Base-by-base conservation (phyloP, 352 stramenopile species). In the Aphanomyces astaci region DNA sequence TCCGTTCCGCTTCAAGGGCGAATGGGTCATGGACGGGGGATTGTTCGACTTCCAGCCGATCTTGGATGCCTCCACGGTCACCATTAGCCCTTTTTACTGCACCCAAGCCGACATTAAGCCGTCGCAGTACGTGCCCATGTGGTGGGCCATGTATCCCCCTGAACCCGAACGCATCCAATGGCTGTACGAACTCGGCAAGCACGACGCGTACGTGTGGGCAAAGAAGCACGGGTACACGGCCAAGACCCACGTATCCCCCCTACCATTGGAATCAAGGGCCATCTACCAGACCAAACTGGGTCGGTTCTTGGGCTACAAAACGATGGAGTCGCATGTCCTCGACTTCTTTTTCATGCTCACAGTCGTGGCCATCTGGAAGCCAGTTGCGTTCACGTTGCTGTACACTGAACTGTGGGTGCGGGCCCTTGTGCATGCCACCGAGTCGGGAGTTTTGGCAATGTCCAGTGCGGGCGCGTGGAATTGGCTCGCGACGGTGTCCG, bases 71-170 rank as follows among this genome's bases (percentile, higher is more conserved):
- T 77, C 81, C 43, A 96, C 86, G 1, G 73, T 96, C 64, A 92
- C 82, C 0, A 74, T 95, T 36, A 94, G 84, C 53, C 85, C 86
- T 24, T 90, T 96, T 72, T 96, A 95, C 76, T 95, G 83, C 72
- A 88, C 84, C 11, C 74, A 78, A n/a, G 85, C 86, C 4, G 87
- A 95, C 71, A 96, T 95, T 69, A 95, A 95, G 70, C 86, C 88
- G 15, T 94, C 84, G 36, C 81, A 86, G n/a, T 96, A 95, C 65
- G 84, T 96, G 66, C 88, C 87, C 1, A 86, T 95, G 78, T 93
- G 86, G 85, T 96, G 87, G 87, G 82, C 78, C 1, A 2, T 94
- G 32, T 79, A 90, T 59, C 86, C 88, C 22, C 85, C 87, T 0
- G 77, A 75, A 7, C 71, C 77, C 45, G 76, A 82, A 15, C 81